Conservation (phyloP, 768 basidiomycete species). For the Tricholoma flavovirens region DNA sequence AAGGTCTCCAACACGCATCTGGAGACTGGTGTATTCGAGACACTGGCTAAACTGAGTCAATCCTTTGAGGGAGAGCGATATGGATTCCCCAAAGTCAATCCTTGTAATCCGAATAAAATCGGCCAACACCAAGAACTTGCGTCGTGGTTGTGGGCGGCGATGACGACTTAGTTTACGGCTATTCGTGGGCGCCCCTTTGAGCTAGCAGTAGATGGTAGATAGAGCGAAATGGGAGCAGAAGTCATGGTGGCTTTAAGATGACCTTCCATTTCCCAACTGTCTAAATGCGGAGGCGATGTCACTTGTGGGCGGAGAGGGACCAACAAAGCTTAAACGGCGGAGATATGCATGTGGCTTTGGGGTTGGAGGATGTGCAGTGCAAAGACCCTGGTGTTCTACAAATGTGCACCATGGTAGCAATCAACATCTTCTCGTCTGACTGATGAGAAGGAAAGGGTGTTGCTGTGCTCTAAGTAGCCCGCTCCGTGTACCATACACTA, state of each 20-base stretch:
- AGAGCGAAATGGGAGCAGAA: too few relatives aligned
- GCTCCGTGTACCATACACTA: slow-evolving; percentile 70
- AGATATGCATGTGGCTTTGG: neutral
- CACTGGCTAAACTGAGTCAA: slow-evolving; percentile 7
- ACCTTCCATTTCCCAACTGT: neutral
- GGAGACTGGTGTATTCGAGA: neutral
- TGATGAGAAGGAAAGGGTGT: neutral
- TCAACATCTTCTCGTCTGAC: neutral
- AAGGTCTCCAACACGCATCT: slow-evolving; percentile 16
- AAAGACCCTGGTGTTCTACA: neutral
- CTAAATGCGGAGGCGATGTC: neutral
- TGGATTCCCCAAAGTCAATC: slow-evolving; percentile 22
- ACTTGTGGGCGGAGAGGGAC: neutral
- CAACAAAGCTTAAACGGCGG: neutral
- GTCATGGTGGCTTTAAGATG: neutral
- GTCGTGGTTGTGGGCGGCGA: slow-evolving; percentile 14
- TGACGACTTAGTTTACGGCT: slow-evolving; percentile 1
- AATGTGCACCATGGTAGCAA: neutral
- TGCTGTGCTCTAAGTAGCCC: slow-evolving; percentile 26
- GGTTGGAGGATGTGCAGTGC: neutral
- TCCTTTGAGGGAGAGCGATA: slow-evolving; percentile 28
- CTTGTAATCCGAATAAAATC: neutral
- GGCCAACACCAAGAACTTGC: slow-evolving; percentile 13
- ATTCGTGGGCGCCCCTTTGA: neutral
- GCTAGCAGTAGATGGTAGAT: neutral